Percentiles rank a stretch among this genome's conserved stretches.
Evolutionary conservation across 1,284 basidiomycete species (phyloP).

Genomic region (Porogramme epimiltina): DNA sequence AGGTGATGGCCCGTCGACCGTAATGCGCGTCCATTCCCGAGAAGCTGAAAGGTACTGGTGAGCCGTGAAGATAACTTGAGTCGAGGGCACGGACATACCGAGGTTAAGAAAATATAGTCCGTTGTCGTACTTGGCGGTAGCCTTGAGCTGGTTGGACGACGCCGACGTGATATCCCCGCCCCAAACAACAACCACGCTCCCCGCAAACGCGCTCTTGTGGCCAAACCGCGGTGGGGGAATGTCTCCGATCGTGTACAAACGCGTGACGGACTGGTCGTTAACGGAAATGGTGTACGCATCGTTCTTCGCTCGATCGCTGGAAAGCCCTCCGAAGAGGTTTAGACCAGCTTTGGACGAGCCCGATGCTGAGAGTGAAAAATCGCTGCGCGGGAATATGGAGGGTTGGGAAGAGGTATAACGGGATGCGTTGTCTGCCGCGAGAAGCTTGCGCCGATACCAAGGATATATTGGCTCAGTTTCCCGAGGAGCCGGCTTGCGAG

Average conservation of each 20-base stretch:
- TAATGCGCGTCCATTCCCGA: conserved; percentile 89
- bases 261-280: conserved; percentile 68
- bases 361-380: conserved; percentile 85
- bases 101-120: conserved; percentile 94
- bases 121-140: conserved; percentile 74
- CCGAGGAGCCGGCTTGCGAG: neutral
- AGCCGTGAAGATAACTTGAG: neutral
- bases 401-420: conserved; percentile 2
- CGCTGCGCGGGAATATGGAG: conserved; percentile 89
- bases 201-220: conserved; percentile 90
- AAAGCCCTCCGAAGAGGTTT: conserved; percentile 93
- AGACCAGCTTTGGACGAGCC: conserved; percentile 81
- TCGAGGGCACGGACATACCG: conserved; percentile 46
- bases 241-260: conserved; percentile 85
- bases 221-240: conserved; percentile 88
- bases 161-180: conserved; percentile 84
- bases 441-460: conserved; percentile 17
- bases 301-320: conserved; percentile 86
- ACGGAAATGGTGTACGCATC: conserved; percentile 89
- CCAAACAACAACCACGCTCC: conserved; percentile 94
- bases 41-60: conserved; percentile 48
- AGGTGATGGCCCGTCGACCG: conserved; percentile 71
- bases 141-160: conserved; percentile 26
- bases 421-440: conserved; percentile 2
- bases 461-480: conserved; percentile 7